Evolutionary conservation across 441 rosid species (phyloP), one percentile per base, ranked within the genome.

Genomic region (Erysimum cheiri): DNA sequence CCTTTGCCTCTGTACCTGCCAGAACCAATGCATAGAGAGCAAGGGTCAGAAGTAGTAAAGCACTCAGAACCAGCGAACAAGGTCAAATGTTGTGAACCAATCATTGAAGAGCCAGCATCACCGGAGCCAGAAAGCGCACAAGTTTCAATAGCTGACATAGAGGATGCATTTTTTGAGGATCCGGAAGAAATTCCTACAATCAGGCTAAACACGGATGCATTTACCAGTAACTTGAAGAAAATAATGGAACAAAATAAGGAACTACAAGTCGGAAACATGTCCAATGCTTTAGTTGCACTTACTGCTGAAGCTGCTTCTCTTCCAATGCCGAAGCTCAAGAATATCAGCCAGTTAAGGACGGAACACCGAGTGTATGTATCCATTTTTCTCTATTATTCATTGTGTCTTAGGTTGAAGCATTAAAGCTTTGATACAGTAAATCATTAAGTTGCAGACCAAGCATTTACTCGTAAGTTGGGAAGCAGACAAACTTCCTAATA

Each of bases 91-190:
- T 82, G 78, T 71, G 80, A 81, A 56, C 93, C 93, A 14, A 84
- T 84, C 31, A 81, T 85, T 40, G 92, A 89, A 81, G 92, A 81
- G 70, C 96, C 96, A 60, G 78, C 89, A 39, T 80, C 87, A 46
- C 90, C 96, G 14, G 90, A 87, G 64, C 85, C 84, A 32, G 83
- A 77, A 69, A 56, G 73, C 68, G 35, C 65, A 35, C 78, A 78
- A 77, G 77, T 61, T 15, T 67, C 70, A 57, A 85, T 85, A 59
- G 76, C 43, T 68, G 96, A 87, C 48, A 84, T 83, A 10, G 92
- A 89, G 68, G 92, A 87, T 41, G 66, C 77, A 13, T 74, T 87
- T 71, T 75, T 22, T 19, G 89, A 85, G 57, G 92, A 89, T 74
- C 84, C 85, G 44, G 85, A 84, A 67, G 89, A 84, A 69, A 87